Base-by-base conservation (phyloP, 495 filamentous ascomycete species). In the Usnea hakonensis region DNA sequence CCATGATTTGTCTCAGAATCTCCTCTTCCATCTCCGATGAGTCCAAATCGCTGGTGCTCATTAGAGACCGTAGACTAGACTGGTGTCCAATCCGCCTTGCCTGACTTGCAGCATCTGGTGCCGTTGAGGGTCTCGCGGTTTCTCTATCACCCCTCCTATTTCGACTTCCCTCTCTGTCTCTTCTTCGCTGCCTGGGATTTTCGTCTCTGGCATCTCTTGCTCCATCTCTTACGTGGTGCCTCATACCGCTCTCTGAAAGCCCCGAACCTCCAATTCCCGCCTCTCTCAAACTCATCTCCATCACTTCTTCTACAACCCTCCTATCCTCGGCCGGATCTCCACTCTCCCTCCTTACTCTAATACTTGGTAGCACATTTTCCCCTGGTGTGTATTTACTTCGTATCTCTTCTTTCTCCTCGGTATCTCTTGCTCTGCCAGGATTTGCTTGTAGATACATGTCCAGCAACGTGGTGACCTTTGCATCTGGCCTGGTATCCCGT, bases 1-100 rank as follows among this genome's bases (percentile, higher is more conserved):
- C 90, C 64, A 91, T 82, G 55, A 96, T 96, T 72, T 94, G 89
- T 43, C 88, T 80, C 64, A 93, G 76, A 63, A 96, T 95, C 70
- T 94, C 91, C 68, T 93, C 90, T 71, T 95, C 86, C 69, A 94
- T 80, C 60, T 91, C 90, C 52, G 77, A 75, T 23, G 80, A 79
- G 68, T 88, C 88, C n/a, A 87, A 71, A 65, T 91, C 88, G 1
- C 87, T 88, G 16, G 84, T 75, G 65, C 87, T 90, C 60, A 96
- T 79, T 65, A 96, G 68, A n/a, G 87, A 93, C 60, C 91, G 78
- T 66, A 96, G 77, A 63, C 90, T 94, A 0, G 87, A 85, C 74
- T 96, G 91, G 65, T 96, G 91, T 70, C 90, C 89, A 55, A 96
- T 77, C 43, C 83, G 86, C 61, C 87, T 71, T 48, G 72, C 74